A percentile compares a stretch with the other conserved stretches of the same genome.
These are phyloP conservation scores for Lentinula guzmanii DNA, from an alignment of 768 basidiomycete genomes.

Conservation along the genomic window DNA sequence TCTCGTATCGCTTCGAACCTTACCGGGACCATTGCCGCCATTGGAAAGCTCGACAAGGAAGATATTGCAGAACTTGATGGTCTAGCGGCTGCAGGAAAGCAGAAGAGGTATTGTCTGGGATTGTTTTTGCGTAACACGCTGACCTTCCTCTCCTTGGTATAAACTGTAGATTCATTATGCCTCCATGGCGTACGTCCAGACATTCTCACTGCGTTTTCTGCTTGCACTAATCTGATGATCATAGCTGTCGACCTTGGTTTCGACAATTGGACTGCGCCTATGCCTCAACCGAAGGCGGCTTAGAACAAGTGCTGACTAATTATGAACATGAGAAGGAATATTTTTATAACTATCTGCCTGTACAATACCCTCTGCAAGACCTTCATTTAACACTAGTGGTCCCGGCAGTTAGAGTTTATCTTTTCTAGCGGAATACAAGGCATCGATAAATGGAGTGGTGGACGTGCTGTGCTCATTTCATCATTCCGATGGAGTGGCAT, in stretches of 20 bases:
- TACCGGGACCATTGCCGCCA: conserved; percentile 41
- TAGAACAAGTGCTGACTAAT: not conserved
- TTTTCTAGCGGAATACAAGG: too few species aligned
- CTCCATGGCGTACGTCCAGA: conserved; percentile 57
- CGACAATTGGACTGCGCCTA: conserved; percentile 45
- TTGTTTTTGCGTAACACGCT: not conserved
- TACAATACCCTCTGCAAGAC: too few species aligned
- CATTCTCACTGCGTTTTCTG: not conserved
- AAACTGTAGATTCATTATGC: conserved; percentile 45
- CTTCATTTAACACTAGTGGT: too few species aligned
- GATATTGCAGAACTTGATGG: conserved; percentile 55
- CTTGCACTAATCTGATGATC: conserved; percentile 9
- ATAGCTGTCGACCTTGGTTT: conserved; percentile 64
- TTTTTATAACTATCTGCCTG: too few species aligned
- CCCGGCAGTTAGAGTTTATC: too few species aligned
- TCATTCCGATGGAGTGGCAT: too few species aligned
- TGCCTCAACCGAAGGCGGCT: not conserved
- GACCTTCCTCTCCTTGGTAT: not conserved
- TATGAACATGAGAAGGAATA: too few species aligned
- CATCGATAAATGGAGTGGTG: too few species aligned
- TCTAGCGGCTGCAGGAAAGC: conserved; percentile 52
- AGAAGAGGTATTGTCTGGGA: conserved; percentile 43
- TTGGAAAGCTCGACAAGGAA: conserved; percentile 35
- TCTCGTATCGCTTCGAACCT: conserved; percentile 59
- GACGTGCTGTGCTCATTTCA: too few species aligned